Base-by-base conservation (phyloP, 352 stramenopile species). In the Saprolegnia parasitica region DNA sequence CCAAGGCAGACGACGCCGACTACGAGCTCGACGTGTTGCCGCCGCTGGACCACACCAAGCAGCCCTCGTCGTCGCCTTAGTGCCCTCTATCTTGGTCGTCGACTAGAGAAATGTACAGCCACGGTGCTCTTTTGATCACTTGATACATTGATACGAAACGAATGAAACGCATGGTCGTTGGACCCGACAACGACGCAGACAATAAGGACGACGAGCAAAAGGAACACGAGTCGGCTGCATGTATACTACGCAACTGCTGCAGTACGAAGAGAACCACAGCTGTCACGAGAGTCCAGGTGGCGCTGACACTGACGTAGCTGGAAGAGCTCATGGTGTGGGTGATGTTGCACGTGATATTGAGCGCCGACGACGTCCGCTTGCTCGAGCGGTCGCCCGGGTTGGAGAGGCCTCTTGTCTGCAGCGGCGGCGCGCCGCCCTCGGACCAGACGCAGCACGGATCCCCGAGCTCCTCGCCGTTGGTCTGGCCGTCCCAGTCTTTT, bases 391-490 rank as follows among this genome's bases (percentile, higher is more conserved):
- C 24, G 13, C 56, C 56, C 13, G 56, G 56, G 37, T 65, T n/a
- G 1, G 56, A 65, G 16, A 65, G 16, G 4, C 56, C 56, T 13
- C 9, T 32, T 20, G 56, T 65, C 47, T 65, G 56, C 24, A 49
- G 39, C 13, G 56, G 56, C 11, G 39, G 18, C 21, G 56, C 20
- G 1, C 56, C 56, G 42, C 42, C 42, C 35, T 65, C 0, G 29
- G 35, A 60, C 71, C 71, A 75, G 13, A 64, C 50, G 56, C 72
- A 76, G 64, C 73, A 64, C 18, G 72, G 72, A 50, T 76, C 72
- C 1, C 72, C 67, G 5, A 76, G 68, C 56, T 76, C 72, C 10
- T 71, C 52, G 40, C 72, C 72, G 63, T 76, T 76, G n/a, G 37
- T 68, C 10, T 57, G 54, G 24, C 72, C 72, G 24, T 76, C 72